Conservation (phyloP, 805 yeast genomes). For the Wickerhamiella hasegawae region DNA sequence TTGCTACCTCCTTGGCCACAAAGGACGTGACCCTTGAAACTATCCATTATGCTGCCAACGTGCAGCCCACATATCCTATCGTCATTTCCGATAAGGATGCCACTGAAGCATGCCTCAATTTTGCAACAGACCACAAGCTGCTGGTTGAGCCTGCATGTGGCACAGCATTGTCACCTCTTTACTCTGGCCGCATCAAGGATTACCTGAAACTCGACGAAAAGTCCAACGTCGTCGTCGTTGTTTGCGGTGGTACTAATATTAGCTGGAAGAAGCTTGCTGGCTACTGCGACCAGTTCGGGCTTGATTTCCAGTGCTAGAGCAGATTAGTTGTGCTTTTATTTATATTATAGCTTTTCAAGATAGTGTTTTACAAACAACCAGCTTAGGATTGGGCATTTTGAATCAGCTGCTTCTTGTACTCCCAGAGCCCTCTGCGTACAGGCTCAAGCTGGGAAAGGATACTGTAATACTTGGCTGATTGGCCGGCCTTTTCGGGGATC, state of each 20-base stretch:
- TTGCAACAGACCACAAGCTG: constrained; percentile 32
- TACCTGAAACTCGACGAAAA: neutral
- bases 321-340: too few relatives aligned
- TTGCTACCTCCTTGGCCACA: constrained; percentile 54
- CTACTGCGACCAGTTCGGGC: constrained; percentile 1
- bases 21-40: constrained; percentile 37
- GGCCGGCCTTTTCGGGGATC: constrained; percentile 4
- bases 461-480: constrained; percentile 32
- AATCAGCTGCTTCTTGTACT: constrained; percentile 24
- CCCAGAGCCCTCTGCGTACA: constrained; percentile 48
- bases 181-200: constrained; percentile 5
- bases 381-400: too few relatives aligned
- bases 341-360: too few relatives aligned
- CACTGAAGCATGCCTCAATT: constrained; percentile 33
- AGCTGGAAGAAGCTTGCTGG: constrained; percentile 2
- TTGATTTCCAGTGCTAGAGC: constrained; percentile 2
- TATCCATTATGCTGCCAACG: constrained; percentile 28
- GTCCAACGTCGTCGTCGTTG: constrained; percentile 2
- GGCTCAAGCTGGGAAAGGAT: constrained; percentile 45
- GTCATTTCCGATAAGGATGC: constrained; percentile 41
- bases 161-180: constrained; percentile 36
- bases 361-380: too few relatives aligned
- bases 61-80: constrained; percentile 28
- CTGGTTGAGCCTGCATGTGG: constrained; percentile 60
- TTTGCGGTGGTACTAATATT: constrained; percentile 6